Base-by-base conservation (phyloP, 1,284 basidiomycete genomes). In the Rhodotorula sp. region DNA sequence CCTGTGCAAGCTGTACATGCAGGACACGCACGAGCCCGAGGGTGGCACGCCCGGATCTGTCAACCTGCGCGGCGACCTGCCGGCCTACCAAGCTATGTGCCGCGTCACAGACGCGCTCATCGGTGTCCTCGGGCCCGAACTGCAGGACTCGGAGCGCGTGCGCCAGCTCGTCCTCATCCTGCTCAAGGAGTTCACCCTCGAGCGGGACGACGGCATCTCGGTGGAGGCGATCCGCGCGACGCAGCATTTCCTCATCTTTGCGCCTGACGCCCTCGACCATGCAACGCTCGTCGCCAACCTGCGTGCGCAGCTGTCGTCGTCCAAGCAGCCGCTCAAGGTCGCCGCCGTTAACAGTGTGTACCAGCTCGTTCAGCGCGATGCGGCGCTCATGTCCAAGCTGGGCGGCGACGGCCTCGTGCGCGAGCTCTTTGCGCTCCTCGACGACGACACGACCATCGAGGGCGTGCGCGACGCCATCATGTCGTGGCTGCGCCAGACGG, bases 171-270 rank as follows among this genome's bases (percentile, higher is more conserved):
- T 97, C 25, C 87, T 96, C 66, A 88, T 92, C 77, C 86, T 99
- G 13, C 89, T 98, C 2, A 87, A 89, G 72, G 91, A 95, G 78
- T 92, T 98, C 78, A 67, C 71, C 7, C 53, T 67, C 53, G 73
- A 99, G 79, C 87, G 88, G 4, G 93, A 97, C 77, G 92, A 96
- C 77, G 90, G 90, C 0, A 89, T 96, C 64, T 86, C 90, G 42
- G 91, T 97, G 0, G 94, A 99, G 80, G 93, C 94, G 1, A 94
- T 97, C 82, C 92, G 91, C 81, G 96, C 94, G 79, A 89, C 93
- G 25, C 96, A 99, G 80, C 95, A 98, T 80, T 91, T 98, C 83
- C 86, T 97, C 46, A 94, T 99, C 88, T 98, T 99, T 78, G 90
- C 93, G 0, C 89, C 93, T 0, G 87, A 91, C 68, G 87, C 92